Percentiles rank a stretch among this genome's conserved stretches.
These are phyloP conservation scores for Vigna angularis DNA, from an alignment of 306 rosid genomes.

Conservation along the genomic window DNA sequence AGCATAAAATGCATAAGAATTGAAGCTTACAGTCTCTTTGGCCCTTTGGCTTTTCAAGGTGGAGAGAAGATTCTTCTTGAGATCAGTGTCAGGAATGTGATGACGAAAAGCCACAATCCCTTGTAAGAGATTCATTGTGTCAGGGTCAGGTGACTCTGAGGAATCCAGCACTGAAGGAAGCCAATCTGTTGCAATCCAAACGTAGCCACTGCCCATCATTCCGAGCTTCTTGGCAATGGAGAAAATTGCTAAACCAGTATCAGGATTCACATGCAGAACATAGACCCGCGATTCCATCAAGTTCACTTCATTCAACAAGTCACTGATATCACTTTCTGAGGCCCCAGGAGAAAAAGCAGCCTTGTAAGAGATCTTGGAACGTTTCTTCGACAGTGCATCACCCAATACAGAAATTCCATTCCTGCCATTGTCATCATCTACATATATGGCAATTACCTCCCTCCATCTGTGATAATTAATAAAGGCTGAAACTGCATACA, in stretches of 20 bases:
- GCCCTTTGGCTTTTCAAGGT: slow-evolving; percentile 53
- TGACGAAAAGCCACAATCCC: slow-evolving; percentile 88
- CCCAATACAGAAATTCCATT: slow-evolving; percentile 75
- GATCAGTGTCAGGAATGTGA: slow-evolving; percentile 68
- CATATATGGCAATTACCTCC: slow-evolving; percentile 82
- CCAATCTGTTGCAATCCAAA: slow-evolving; percentile 95
- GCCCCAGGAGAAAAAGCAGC: slow-evolving; percentile 75
- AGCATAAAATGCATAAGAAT: slow-evolving; percentile 85
- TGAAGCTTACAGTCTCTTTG: slow-evolving; percentile 57
- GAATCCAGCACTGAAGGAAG: slow-evolving; percentile 85
- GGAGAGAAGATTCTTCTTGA: slow-evolving; percentile 56
- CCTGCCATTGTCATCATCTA: slow-evolving; percentile 89
- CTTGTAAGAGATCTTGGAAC: slow-evolving; percentile 76
- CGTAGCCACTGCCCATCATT: slow-evolving; percentile 71
- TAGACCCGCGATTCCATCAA: slow-evolving; percentile 87
- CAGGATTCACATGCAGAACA: slow-evolving; percentile 87
- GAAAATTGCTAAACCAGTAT: slow-evolving; percentile 71
- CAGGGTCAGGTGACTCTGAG: slow-evolving; percentile 39
- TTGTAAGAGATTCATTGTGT: slow-evolving; percentile 63
- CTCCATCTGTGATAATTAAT: slow-evolving; percentile 66
- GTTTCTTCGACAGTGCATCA: slow-evolving; percentile 74
- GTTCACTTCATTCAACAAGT: slow-evolving; percentile 67
- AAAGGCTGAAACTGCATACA: slow-evolving; percentile 79
- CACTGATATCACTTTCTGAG: slow-evolving; percentile 43
- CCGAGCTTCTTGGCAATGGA: slow-evolving; percentile 64